A percentile compares a stretch with the other conserved stretches of the same genome.
Conservation (phyloP, 2,329 filamentous ascomycete genomes). For the Thermothelomyces thermophilus region DNA sequence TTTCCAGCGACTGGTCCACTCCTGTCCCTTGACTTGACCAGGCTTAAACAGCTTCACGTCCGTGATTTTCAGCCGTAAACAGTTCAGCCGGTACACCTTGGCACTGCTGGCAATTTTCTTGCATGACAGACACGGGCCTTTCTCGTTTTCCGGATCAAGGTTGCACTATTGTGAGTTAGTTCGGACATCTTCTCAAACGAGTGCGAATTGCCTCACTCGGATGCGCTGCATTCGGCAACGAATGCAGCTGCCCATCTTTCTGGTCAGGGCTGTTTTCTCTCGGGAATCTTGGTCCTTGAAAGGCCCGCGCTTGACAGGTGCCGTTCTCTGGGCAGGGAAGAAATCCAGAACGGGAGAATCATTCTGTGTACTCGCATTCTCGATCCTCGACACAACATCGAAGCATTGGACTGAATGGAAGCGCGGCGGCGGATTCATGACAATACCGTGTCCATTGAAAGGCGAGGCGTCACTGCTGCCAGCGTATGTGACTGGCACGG, state of each 20-base stretch:
- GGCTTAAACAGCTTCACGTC: slow-evolving; percentile 53
- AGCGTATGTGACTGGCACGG: slow-evolving; percentile 10
- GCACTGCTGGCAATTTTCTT: slow-evolving; percentile 45
- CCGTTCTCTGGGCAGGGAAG: slow-evolving; percentile 31
- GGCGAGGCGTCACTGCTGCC: slow-evolving; percentile 7
- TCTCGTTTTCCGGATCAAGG: slow-evolving; percentile 40
- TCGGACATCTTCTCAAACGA: background rate
- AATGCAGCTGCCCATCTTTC: slow-evolving; percentile 53
- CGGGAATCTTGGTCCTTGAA: slow-evolving; percentile 48
- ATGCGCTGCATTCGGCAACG: slow-evolving; percentile 57
- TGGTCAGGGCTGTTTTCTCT: slow-evolving; percentile 49
- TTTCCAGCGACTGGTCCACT: slow-evolving; percentile 55
- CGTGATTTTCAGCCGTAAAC: slow-evolving; percentile 54
- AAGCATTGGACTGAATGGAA: slow-evolving; percentile 17
- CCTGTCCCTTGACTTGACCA: slow-evolving; percentile 50
- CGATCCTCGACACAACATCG: slow-evolving; percentile 13
- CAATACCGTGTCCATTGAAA: slow-evolving; percentile 9
- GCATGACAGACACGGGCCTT: slow-evolving; percentile 48
- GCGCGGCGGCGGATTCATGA: slow-evolving; percentile 4
- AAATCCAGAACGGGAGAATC: slow-evolving; percentile 27
- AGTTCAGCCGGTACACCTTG: slow-evolving; percentile 45
- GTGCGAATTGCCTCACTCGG: slow-evolving; percentile 38
- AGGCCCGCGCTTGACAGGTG: slow-evolving; percentile 42
- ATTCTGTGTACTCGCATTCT: slow-evolving; percentile 12
- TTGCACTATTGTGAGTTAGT: slow-evolving; percentile 41